Conservation (phyloP, 1,139 yeast genomes). For the Lodderomyces margitis region DNA sequence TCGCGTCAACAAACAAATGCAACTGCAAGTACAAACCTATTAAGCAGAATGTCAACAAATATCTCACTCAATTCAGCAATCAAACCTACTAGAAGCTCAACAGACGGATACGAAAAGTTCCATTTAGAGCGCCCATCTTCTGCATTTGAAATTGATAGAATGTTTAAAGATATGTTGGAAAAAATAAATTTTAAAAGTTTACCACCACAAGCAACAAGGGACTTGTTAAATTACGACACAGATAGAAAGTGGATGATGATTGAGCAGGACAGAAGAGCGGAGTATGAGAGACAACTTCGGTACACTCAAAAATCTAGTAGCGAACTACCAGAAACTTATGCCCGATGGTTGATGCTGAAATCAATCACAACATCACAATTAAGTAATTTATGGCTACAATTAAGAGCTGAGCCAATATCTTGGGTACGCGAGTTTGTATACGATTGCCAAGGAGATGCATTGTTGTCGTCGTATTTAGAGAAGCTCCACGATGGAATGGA, state of each 20-base stretch:
- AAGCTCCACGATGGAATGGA: constrained; percentile 40
- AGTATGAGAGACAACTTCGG: constrained; percentile 58
- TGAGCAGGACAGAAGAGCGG: constrained; percentile 82
- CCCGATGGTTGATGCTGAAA: constrained; percentile 69
- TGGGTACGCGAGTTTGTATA: constrained; percentile 83
- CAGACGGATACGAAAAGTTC: constrained; percentile 19
- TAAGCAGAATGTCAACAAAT: constrained; percentile 18
- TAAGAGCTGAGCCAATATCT: constrained; percentile 85
- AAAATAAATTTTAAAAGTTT: constrained; percentile 79
- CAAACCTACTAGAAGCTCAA: constrained; percentile 28
- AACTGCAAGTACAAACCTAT: constrained; percentile 6
- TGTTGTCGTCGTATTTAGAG: constrained; percentile 49
- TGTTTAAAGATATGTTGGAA: constrained; percentile 72
- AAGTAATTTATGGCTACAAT: constrained; percentile 84
- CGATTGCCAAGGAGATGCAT: constrained; percentile 85
- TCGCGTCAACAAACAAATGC: constrained; percentile 7
- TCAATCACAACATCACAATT: constrained; percentile 68
- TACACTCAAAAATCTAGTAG: constrained; percentile 34
- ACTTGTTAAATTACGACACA: constrained; percentile 70
- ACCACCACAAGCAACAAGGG: constrained; percentile 74
- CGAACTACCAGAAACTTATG: constrained; percentile 73
- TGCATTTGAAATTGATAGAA: constrained; percentile 57
- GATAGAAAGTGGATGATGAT: constrained; percentile 92
- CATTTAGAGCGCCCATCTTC: constrained; percentile 55
- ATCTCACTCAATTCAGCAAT: constrained; percentile 34